Conservation (phyloP, 805 yeast species). For the Kodamaea laetipori region DNA sequence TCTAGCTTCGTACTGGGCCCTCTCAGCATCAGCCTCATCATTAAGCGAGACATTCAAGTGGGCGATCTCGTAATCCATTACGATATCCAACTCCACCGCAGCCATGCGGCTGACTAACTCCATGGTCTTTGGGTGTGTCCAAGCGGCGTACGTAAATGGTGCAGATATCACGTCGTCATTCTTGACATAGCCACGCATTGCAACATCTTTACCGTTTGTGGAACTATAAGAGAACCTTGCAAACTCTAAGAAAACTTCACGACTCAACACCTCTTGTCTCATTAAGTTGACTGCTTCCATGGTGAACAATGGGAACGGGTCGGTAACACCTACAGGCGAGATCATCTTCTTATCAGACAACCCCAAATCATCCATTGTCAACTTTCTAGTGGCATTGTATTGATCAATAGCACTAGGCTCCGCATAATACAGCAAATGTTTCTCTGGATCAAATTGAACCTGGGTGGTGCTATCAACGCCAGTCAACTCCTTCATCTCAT, state of each 20-base stretch:
- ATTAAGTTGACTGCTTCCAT: conserved; percentile 60
- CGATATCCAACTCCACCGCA: conserved; percentile 54
- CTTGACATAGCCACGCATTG: conserved; percentile 53
- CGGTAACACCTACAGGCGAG: conserved; percentile 56
- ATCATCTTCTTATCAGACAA: conserved; percentile 48
- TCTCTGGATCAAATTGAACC: conserved; percentile 32
- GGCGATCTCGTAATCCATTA: conserved; percentile 62
- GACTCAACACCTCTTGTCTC: conserved; percentile 55
- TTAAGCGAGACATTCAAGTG: conserved; percentile 54
- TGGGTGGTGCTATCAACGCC: conserved; percentile 10
- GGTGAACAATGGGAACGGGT: conserved; percentile 62
- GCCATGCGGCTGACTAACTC: conserved; percentile 60
- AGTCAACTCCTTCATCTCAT: conserved; percentile 17
- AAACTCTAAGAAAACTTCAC: conserved; percentile 46
- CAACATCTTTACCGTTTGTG: conserved; percentile 52
- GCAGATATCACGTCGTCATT: conserved; percentile 31
- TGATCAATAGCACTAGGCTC: conserved; percentile 19
- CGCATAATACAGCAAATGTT: conserved; percentile 34
- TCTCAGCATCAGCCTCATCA: conserved; percentile 34
- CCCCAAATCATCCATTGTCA: conserved; percentile 53
- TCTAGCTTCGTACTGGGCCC: conserved; percentile 13
- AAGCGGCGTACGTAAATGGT: conserved; percentile 57
- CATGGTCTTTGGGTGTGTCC: conserved; percentile 60
- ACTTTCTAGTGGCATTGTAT: conserved; percentile 30
- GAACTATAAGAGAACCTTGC: conserved; percentile 47